Conservation (phyloP, 305 asterid species). For the Rubia occidens region DNA sequence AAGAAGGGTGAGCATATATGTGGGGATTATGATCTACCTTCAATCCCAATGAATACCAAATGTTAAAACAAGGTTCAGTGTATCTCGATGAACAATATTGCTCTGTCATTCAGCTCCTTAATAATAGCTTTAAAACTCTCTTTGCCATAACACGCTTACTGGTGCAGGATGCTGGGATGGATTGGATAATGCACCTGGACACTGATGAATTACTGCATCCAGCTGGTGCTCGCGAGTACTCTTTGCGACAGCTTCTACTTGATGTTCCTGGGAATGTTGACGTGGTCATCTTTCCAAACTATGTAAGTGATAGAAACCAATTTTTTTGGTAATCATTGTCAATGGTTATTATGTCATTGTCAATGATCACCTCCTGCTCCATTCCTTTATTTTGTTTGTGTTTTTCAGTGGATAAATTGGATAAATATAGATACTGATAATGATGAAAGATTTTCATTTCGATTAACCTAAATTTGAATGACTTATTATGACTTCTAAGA, state of each 20-base stretch:
- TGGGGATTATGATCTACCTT: too few species aligned
- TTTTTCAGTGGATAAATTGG: too few species aligned
- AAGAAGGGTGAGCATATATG: slow-evolving; percentile 10
- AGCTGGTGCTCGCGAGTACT: slow-evolving; percentile 32
- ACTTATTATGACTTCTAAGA: too few species aligned
- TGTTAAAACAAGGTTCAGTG: neutral
- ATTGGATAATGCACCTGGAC: slow-evolving; percentile 47
- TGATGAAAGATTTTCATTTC: too few species aligned
- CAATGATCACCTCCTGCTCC: too few species aligned
- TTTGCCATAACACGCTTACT: neutral
- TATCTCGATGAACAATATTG: neutral
- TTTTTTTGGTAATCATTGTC: neutral
- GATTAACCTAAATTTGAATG: too few species aligned
- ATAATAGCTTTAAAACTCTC: neutral
- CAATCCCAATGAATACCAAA: neutral
- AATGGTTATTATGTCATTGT: neutral
- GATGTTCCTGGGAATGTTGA: slow-evolving; percentile 42
- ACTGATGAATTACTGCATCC: slow-evolving; percentile 42
- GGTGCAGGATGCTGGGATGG: slow-evolving; percentile 36
- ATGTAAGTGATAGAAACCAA: slow-evolving; percentile 16
- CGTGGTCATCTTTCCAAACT: slow-evolving; percentile 34
- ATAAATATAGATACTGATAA: too few species aligned
- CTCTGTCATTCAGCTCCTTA: neutral
- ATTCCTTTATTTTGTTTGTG: too few species aligned
- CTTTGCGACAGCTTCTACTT: slow-evolving; percentile 30